Evolutionary conservation across 768 basidiomycete species (phyloP).

Genomic region (Leccinum rimulosum): DNA sequence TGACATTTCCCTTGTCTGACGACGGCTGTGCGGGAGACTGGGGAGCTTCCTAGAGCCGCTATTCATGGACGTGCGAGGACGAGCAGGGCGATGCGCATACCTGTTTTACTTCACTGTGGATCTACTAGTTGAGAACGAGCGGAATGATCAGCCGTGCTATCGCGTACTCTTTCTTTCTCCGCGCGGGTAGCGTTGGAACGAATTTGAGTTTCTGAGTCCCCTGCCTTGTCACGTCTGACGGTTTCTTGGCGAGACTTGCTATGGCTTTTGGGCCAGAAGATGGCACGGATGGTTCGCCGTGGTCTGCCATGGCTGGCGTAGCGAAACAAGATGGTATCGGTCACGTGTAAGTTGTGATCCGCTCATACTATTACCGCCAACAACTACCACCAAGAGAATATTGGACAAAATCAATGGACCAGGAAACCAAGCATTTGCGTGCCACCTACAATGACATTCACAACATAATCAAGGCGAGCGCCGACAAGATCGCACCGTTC

Average conservation of each 20-base stretch:
- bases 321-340: not conserved
- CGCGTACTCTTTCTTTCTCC: constrained; percentile 78
- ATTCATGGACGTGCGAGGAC: constrained; percentile 2
- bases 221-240: constrained; percentile 66
- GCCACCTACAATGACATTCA: constrained; percentile 93
- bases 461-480: constrained; percentile 72
- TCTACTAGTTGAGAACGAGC: constrained; percentile 15
- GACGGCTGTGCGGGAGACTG: constrained; percentile 32
- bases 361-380: not conserved
- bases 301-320: constrained; percentile 16
- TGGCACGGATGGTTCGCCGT: constrained; percentile 14
- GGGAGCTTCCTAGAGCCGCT: constrained; percentile 45
- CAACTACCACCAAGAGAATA: no score
- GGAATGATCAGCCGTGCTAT: constrained; percentile 8
- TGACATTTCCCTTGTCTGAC: constrained; percentile 41
- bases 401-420: constrained; percentile 20
- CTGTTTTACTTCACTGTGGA: constrained; percentile 59
- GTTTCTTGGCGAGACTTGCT: constrained; percentile 71
- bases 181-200: constrained; percentile 69
- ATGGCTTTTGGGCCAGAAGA: constrained; percentile 57
- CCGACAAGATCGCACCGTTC: constrained; percentile 73
- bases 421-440: constrained; percentile 56
- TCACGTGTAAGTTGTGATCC: constrained; percentile 19
- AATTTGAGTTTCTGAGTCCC: constrained; percentile 80
- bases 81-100: constrained; percentile 36